phyloP scores from a whole-genome alignment of 2,329 filamentous ascomycete species.

The Beauveria brongniartii region DNA sequence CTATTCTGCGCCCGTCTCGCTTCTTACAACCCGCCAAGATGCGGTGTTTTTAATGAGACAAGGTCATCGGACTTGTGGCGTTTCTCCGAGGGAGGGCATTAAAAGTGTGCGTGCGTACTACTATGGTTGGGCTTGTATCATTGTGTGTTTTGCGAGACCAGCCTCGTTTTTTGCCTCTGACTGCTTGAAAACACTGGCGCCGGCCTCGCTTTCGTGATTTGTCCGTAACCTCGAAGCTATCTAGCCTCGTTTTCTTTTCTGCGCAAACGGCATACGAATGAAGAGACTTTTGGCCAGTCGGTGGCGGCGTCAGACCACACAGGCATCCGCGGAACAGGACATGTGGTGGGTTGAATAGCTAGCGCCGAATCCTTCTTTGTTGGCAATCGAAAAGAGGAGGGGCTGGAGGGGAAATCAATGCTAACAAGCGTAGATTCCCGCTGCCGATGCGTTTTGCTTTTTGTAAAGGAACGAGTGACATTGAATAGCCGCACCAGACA shows the following conservation, averaged over 20 bases:
- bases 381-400: not conserved
- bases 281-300: too few relatives aligned
- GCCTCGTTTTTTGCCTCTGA: not conserved
- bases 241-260: not conserved
- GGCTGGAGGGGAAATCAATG: not conserved
- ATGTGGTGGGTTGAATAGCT: too few relatives aligned
- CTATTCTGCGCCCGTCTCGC: not conserved
- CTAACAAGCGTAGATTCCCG: not conserved
- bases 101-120: not conserved
- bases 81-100: not conserved
- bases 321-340: too few relatives aligned
- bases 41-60: not conserved
- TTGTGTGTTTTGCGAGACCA: not conserved
- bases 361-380: not conserved
- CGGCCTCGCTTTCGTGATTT: not conserved
- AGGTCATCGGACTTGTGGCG: constrained; percentile 1
- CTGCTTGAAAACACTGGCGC: not conserved
- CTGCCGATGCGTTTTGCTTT: not conserved
- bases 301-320: too few relatives aligned
- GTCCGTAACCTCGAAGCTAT: too few relatives aligned
- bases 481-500: not conserved
- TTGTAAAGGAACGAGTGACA: not conserved
- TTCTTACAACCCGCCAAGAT: not conserved
- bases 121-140: not conserved
- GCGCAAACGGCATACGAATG: too few relatives aligned